Conservation (phyloP, 2,329 filamentous ascomycete genomes). For the Xylaria sp. region DNA sequence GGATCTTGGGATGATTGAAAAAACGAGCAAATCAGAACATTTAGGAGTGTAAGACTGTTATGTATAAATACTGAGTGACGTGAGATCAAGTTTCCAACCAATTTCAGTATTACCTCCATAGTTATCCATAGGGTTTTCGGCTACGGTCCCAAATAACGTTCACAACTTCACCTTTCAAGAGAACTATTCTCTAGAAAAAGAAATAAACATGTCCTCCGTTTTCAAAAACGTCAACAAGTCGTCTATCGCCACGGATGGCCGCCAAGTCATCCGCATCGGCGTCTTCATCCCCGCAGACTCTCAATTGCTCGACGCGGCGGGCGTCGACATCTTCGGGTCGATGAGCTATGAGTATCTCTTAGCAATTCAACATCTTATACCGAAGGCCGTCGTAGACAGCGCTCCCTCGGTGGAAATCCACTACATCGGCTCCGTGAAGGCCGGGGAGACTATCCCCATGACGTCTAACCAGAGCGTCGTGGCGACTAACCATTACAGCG, state of each 20-base stretch:
- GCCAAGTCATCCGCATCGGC: conserved; percentile 56
- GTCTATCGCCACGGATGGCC: conserved; percentile 20
- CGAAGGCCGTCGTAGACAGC: conserved; percentile 52
- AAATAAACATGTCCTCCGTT: conserved; percentile 24
- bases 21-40: neutral
- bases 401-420: conserved; percentile 57
- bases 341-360: conserved; percentile 59
- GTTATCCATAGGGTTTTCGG: neutral
- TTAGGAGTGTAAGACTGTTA: neutral
- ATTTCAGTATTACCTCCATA: neutral
- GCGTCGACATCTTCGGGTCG: conserved; percentile 60
- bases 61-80: conserved; percentile 10
- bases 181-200: neutral
- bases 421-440: conserved; percentile 57
- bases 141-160: neutral
- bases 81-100: neutral
- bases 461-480: conserved; percentile 54
- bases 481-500: conserved; percentile 57
- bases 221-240: conserved; percentile 36
- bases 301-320: conserved; percentile 62
- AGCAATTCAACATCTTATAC: conserved; percentile 47
- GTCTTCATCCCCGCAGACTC: conserved; percentile 60
- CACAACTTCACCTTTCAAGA: neutral
- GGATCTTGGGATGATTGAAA: neutral
- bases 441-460: conserved; percentile 52